Evolutionary conservation across 129 eudicot species (phyloP).

Genomic region (Tanacetum coccineum): DNA sequence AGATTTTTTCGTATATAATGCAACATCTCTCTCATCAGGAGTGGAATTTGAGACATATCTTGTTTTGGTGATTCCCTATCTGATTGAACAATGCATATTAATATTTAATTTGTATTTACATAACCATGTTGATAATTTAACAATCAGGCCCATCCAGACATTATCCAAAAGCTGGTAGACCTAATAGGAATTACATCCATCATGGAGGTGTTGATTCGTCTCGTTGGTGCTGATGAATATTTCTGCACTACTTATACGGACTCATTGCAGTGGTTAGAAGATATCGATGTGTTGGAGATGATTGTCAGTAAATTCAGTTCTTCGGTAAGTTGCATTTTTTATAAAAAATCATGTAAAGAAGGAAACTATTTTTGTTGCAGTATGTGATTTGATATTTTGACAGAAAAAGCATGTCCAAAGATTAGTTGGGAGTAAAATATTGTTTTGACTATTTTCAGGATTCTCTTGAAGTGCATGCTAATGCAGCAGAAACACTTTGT

Average conservation of each 20-base stretch:
- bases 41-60: neutral
- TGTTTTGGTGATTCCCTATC: neutral
- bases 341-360: too few species aligned
- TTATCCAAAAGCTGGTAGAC: conserved; percentile 68
- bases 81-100: neutral
- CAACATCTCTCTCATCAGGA: neutral
- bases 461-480: conserved; percentile 96
- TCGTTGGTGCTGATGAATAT: conserved; percentile 95
- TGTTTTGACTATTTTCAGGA: conserved; percentile 40
- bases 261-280: conserved; percentile 90
- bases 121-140: conserved; percentile 4
- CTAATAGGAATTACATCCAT: conserved; percentile 85
- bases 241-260: conserved; percentile 56
- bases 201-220: conserved; percentile 92
- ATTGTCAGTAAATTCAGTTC: conserved; percentile 86
- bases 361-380: too few species aligned
- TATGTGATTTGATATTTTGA: too few species aligned
- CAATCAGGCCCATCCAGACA: conserved; percentile 65
- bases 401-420: too few species aligned
- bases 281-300: conserved; percentile 83
- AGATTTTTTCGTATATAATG: neutral
- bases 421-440: neutral
- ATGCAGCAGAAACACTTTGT: conserved; percentile 94
- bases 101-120: neutral
- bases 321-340: conserved; percentile 51